Percentiles rank a stretch among this genome's conserved stretches.
phyloP scores from a whole-genome alignment of 352 stramenopile genomes.

The Pythium graminicola region DNA sequence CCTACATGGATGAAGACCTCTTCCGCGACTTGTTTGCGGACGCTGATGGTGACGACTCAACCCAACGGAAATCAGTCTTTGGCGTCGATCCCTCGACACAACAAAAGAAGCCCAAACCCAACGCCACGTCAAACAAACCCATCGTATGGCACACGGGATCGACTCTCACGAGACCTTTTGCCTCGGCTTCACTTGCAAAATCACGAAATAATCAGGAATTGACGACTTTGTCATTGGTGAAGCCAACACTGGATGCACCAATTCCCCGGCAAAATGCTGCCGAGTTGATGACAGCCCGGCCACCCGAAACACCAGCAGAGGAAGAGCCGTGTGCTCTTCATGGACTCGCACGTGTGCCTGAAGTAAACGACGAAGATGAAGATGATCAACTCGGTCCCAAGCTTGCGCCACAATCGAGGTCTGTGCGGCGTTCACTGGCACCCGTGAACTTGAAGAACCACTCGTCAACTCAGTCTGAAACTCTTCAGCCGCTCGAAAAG shows the following conservation, averaged over 20 bases:
- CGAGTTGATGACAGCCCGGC: slow-evolving; percentile 38
- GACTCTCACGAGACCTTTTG: slow-evolving; percentile 14
- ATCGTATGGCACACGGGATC: slow-evolving; percentile 17
- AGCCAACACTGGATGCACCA: slow-evolving; percentile 19
- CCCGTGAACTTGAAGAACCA: not conserved
- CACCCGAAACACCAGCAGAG: slow-evolving; percentile 14
- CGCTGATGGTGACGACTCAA: slow-evolving; percentile 25
- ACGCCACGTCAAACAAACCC: slow-evolving; percentile 4
- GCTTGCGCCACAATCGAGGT: not conserved
- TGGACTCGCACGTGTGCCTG: slow-evolving; percentile 10
- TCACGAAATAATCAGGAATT: not conserved
- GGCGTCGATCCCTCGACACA: not conserved
- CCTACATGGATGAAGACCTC: slow-evolving; percentile 52
- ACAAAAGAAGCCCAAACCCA: slow-evolving; percentile 7
- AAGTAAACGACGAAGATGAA: slow-evolving; percentile 27
- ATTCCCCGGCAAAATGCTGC: slow-evolving; percentile 39
- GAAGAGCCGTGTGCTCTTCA: slow-evolving; percentile 10
- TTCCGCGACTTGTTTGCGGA: slow-evolving; percentile 54
- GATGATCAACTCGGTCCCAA: slow-evolving; percentile 4
- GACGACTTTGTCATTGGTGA: not conserved
- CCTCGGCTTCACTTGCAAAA: not conserved
- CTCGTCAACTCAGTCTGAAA: slow-evolving; percentile 31
- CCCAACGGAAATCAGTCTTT: slow-evolving; percentile 1
- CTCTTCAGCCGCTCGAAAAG: slow-evolving; percentile 48
- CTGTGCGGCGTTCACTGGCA: not conserved